Evolutionary conservation across 495 filamentous ascomycete genomes (phyloP).

Genomic region (Neurospora discreta): DNA sequence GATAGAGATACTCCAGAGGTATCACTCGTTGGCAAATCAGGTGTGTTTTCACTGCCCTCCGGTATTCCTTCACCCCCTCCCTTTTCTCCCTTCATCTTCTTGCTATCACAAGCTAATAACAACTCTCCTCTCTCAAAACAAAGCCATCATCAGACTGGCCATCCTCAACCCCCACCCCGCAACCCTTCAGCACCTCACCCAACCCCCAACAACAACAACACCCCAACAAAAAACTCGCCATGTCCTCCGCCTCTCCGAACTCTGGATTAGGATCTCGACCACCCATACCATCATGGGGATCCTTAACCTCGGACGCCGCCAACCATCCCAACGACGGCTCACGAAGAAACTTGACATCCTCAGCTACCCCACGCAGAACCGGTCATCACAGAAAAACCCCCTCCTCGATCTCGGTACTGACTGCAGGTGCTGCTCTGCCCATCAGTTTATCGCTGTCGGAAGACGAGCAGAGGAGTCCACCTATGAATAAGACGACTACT

Average conservation of each 20-base stretch:
- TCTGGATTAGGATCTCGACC: constrained; percentile 5
- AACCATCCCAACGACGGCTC: constrained; percentile 7
- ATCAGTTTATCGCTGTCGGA: constrained; percentile 68
- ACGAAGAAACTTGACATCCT: not conserved
- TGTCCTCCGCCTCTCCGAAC: constrained; percentile 7
- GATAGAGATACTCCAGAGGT: constrained; percentile 24
- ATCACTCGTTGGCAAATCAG: constrained; percentile 22
- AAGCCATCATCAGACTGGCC: not conserved
- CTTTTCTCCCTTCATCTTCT: too few species aligned
- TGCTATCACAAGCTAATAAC: too few species aligned
- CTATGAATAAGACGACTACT: constrained; percentile 23
- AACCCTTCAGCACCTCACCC: constrained; percentile 6
- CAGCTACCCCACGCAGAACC: not conserved
- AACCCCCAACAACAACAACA: constrained; percentile 7
- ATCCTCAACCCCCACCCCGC: constrained; percentile 4
- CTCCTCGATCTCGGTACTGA: constrained; percentile 4
- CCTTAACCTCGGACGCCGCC: not conserved
- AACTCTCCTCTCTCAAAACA: too few species aligned
- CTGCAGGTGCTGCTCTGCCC: constrained; percentile 27
- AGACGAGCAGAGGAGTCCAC: constrained; percentile 47
- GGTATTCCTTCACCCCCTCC: not conserved
- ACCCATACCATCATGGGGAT: constrained; percentile 18
- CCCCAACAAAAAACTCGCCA: constrained; percentile 17
- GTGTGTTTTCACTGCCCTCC: constrained; percentile 4
- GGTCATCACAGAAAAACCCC: not conserved